Conservation (phyloP, 495 filamentous ascomycete species). For the Talaromyces stipitatus region DNA sequence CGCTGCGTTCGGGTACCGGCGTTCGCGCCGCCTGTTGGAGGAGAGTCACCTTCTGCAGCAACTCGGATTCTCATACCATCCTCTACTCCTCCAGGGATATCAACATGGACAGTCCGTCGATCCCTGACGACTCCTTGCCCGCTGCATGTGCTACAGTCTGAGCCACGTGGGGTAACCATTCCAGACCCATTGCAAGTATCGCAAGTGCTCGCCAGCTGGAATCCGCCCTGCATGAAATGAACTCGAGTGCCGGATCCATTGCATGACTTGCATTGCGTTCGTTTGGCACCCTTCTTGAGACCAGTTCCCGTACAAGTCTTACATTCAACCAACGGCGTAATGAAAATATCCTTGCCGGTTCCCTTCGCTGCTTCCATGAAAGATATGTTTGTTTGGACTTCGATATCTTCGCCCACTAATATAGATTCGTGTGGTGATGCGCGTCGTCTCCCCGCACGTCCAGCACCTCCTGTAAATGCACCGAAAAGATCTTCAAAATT, state of each 20-base stretch:
- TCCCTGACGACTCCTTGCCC: constrained; percentile 76
- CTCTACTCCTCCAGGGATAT: constrained; percentile 90
- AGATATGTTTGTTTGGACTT: constrained; percentile 82
- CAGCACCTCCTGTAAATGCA: constrained; percentile 66
- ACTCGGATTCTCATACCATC: constrained; percentile 89
- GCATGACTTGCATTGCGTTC: constrained; percentile 68
- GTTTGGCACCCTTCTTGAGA: constrained; percentile 69
- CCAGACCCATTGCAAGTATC: constrained; percentile 71
- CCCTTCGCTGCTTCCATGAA: constrained; percentile 98
- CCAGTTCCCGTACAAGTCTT: constrained; percentile 76
- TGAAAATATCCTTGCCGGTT: constrained; percentile 64
- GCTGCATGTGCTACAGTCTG: constrained; percentile 67
- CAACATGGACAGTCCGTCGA: constrained; percentile 69
- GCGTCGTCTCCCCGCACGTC: constrained; percentile 47
- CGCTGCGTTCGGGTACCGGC: constrained; percentile 50
- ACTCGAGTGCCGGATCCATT: constrained; percentile 80
- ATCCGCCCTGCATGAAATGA: constrained; percentile 83
- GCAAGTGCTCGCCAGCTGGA: constrained; percentile 92
- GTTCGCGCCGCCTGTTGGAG: constrained; percentile 58
- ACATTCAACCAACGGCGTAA: constrained; percentile 71
- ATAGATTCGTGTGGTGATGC: constrained; percentile 58
- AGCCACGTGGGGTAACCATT: constrained; percentile 60
- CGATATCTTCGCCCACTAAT: constrained; percentile 84
- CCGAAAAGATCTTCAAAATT: constrained; percentile 94
- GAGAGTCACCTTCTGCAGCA: constrained; percentile 76